A percentile compares a stretch with the other conserved stretches of the same genome.
phyloP scores from a whole-genome alignment of 1,284 basidiomycete species.

The Ceratobasidium sp. region DNA sequence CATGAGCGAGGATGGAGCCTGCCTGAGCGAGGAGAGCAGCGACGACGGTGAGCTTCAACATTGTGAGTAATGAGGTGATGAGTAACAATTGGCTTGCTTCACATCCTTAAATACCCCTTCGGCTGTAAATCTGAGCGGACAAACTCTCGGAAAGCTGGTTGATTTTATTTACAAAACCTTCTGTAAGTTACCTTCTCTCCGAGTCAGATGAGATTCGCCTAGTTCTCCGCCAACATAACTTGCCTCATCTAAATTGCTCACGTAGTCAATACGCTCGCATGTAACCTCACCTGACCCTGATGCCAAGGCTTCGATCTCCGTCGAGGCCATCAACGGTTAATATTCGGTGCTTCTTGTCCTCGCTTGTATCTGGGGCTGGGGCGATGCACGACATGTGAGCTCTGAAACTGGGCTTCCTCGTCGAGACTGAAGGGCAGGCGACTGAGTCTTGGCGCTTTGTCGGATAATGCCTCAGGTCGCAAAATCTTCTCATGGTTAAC shows the following conservation, averaged over 20 bases:
- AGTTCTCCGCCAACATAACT: too few relatives aligned
- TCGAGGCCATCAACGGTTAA: neutral
- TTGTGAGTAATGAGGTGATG: neutral
- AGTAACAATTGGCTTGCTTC: too few relatives aligned
- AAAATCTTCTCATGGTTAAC: too few relatives aligned
- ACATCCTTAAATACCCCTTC: neutral
- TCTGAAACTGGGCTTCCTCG: neutral
- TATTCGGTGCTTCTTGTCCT: conserved; percentile 24
- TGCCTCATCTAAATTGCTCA: neutral
- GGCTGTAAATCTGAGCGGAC: neutral
- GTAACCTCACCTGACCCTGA: conserved; percentile 6
- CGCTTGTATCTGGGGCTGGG: neutral
- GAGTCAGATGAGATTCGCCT: neutral
- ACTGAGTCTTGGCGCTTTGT: too few relatives aligned
- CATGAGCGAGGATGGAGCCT: conserved; percentile 2
- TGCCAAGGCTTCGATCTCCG: conserved; percentile 5
- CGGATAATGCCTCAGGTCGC: too few relatives aligned
- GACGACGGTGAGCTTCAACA: conserved; percentile 17
- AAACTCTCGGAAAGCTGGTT: neutral
- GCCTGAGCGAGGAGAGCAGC: conserved; percentile 13
- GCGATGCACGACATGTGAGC: neutral
- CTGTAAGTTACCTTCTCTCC: neutral
- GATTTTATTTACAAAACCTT: neutral
- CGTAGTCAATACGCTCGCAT: neutral
- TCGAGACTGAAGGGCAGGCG: too few relatives aligned